Base-by-base conservation (phyloP, 805 yeast species). In the Hanseniaspora occidentalis region DNA sequence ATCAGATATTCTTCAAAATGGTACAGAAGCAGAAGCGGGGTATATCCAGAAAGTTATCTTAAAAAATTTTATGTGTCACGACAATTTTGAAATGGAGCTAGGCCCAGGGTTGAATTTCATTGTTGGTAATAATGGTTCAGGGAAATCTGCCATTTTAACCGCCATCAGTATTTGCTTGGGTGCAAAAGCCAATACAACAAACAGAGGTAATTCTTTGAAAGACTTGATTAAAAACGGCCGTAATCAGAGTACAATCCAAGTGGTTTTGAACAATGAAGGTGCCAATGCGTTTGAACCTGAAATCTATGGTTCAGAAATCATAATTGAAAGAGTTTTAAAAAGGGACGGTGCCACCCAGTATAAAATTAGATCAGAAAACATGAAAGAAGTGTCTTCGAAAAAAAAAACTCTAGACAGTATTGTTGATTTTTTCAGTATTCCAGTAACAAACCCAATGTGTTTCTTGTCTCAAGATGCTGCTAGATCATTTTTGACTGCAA, bases 391-490 rank as follows among this genome's bases (percentile, higher is more conserved):
- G 0, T 73, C 86, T 1, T 66, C 64, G 13, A 81, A 78, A 50
- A 79, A 77, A 44, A 65, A 68, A 23, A 81, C 77, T 11, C 60
- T 92, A 23, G 84, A 76, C 47, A 71, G 70, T 4, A 78, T 92
- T 2, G 60, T 86, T 36, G 77, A 73, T 47, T 72, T 70, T 46
- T 85, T 79, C 53, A 77, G 80, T 35, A 78, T 89, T 34, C 78
- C 84, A 5, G 79, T 92, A 20, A 88, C 78, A 50, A 92, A 92
- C 50, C 96, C 96, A 5, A 75, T 92, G 73, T 83, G 95, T 2
- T 83, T 92, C 52, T 66, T 92, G 38, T 84, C 95, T 1, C 99
- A 92, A 57, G 96, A 92, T 50, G 83, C 79, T 45, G 97, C 99
- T 2, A 74, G 95, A 48, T 81, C 88, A 13, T 92, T 92, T 54